A percentile compares a stretch with the other conserved stretches of the same genome.
Evolutionary conservation across 1,284 basidiomycete species (phyloP).

Genomic region (Fomitopsis palustris): DNA sequence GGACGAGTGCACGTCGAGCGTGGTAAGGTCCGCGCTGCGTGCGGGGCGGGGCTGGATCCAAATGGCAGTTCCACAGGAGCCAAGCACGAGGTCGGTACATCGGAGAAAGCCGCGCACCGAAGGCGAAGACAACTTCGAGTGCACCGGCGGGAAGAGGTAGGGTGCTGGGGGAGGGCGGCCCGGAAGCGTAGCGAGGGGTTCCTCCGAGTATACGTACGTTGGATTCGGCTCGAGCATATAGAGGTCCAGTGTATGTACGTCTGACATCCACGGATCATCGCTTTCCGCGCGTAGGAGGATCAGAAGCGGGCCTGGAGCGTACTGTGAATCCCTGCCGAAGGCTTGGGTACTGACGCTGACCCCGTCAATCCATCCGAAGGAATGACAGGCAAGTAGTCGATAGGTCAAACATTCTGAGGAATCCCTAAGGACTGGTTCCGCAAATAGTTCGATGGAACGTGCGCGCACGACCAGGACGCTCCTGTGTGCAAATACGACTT

Average conservation of each 20-base stretch:
- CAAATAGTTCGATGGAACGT: conserved; percentile 53
- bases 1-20: conserved; percentile 27
- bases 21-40: conserved; percentile 20
- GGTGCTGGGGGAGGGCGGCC: conserved; percentile 2
- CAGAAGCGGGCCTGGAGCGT: conserved; percentile 30
- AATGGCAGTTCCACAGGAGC: conserved; percentile 48
- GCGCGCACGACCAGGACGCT: conserved; percentile 54
- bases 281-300: conserved; percentile 53
- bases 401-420: conserved; percentile 20
- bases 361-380: conserved; percentile 65
- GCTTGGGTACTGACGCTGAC: conserved; percentile 28
- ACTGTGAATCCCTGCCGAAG: background rate
- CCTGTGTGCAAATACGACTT: conserved; percentile 44
- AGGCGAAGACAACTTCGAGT: conserved; percentile 29
- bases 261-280: conserved; percentile 55
- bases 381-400: conserved; percentile 38
- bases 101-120: conserved; percentile 46
- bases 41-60: conserved; percentile 51
- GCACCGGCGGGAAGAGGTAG: conserved; percentile 43
- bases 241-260: conserved; percentile 43
- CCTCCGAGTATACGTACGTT: conserved; percentile 10
- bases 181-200: background rate
- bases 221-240: conserved; percentile 41
- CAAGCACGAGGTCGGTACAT: conserved; percentile 49
- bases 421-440: conserved; percentile 33